These are phyloP conservation scores for Microcyclosporella mali DNA, from an alignment of 2,329 filamentous ascomycete genomes.

Conservation along the genomic window DNA sequence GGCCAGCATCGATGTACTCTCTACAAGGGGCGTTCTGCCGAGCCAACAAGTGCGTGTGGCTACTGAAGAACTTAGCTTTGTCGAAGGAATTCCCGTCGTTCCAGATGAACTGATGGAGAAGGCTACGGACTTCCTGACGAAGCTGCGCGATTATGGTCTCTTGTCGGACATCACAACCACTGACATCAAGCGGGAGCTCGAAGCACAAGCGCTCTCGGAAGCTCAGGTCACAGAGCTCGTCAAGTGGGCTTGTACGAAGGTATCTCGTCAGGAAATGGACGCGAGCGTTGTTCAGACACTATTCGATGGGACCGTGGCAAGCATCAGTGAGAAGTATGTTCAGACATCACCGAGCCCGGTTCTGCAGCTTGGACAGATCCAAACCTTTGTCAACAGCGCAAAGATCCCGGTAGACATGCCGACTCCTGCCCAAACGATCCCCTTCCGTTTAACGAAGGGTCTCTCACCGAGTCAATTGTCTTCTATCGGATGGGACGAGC, in stretches of 20 bases:
- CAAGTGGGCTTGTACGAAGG: conserved; percentile 71
- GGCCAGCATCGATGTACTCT: conserved; percentile 79
- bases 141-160: conserved; percentile 75
- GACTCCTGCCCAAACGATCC: conserved; percentile 73
- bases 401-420: conserved; percentile 78
- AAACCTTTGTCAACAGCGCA: conserved; percentile 66
- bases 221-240: conserved; percentile 77
- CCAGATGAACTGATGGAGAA: conserved; percentile 66
- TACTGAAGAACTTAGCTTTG: conserved; percentile 66
- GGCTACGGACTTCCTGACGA: conserved; percentile 66
- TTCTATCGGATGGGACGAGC: conserved; percentile 75
- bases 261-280: conserved; percentile 67
- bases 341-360: conserved; percentile 58
- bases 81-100: conserved; percentile 81
- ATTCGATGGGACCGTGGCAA: conserved; percentile 73
- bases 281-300: conserved; percentile 59
- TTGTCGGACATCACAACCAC: conserved; percentile 80
- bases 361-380: conserved; percentile 70
- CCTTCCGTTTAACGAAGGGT: conserved; percentile 71
- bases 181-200: conserved; percentile 79
- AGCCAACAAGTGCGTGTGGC: conserved; percentile 74
- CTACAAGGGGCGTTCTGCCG: conserved; percentile 78
- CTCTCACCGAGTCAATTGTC: conserved; percentile 64
- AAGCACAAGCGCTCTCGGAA: conserved; percentile 71
- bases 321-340: conserved; percentile 48